Conservation (phyloP, 169 alveolate species). For the Plasmodium coatneyi region DNA sequence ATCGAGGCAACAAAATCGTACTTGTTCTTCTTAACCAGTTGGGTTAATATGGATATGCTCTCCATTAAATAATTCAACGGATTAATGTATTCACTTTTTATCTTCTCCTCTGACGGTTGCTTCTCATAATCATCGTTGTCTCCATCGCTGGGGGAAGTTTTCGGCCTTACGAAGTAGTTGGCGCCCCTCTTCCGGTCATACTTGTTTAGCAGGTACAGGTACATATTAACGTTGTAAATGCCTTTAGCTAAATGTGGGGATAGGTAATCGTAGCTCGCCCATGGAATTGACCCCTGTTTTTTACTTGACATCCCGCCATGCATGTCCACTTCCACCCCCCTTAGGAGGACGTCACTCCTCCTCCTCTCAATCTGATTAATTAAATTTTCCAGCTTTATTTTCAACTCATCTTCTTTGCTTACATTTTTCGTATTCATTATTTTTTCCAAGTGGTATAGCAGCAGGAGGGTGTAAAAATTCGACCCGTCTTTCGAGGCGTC, state of each 20-base stretch:
- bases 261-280: conserved; percentile 23
- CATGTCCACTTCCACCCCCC: not conserved
- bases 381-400: conserved; percentile 67
- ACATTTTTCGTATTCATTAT: conserved; percentile 29
- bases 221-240: conserved; percentile 40
- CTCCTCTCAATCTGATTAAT: conserved; percentile 48
- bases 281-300: not conserved
- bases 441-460: conserved; percentile 46
- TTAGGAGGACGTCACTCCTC: not conserved
- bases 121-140: not conserved
- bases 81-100: conserved; percentile 27
- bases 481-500: not conserved
- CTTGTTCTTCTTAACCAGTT: conserved; percentile 43
- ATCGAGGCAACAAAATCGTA: conserved; percentile 73
- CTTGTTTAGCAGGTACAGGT: conserved; percentile 44
- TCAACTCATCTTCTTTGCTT: conserved; percentile 64
- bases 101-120: not conserved
- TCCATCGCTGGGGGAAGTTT: not conserved
- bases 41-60: conserved; percentile 31
- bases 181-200: conserved; percentile 45
- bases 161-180: not conserved
- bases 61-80: conserved; percentile 71
- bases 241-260: conserved; percentile 42
- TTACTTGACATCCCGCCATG: not conserved
- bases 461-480: conserved; percentile 21